phyloP scores from a whole-genome alignment of 306 rosid species.

The Alnus rubra region DNA sequence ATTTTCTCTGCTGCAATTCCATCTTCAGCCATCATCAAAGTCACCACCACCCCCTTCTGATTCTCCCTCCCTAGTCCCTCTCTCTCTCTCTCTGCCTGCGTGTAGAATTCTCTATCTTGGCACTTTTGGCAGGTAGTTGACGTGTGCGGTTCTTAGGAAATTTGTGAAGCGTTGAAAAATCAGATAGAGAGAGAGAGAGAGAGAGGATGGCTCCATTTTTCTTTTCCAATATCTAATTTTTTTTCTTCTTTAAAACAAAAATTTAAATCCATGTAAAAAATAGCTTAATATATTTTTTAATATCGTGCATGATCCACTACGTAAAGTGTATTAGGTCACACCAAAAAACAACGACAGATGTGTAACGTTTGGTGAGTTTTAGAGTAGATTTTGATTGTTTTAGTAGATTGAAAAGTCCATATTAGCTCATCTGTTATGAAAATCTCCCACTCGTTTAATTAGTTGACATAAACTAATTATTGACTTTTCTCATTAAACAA shows the following conservation, averaged over 20 bases:
- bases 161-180: neutral
- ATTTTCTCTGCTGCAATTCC: constrained; percentile 24
- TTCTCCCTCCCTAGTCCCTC: neutral
- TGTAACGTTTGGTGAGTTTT: too few species aligned
- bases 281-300: too few species aligned
- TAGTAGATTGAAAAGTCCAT: too few species aligned
- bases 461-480: too few species aligned
- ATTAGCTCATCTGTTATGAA: neutral
- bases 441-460: neutral
- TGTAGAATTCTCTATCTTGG: neutral
- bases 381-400: neutral
- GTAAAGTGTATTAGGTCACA: too few species aligned
- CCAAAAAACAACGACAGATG: too few species aligned
- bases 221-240: neutral
- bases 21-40: constrained; percentile 37
- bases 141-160: constrained; percentile 9
- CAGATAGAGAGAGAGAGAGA: too few species aligned
- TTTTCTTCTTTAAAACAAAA: too few species aligned
- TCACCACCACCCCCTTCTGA: constrained; percentile 13
- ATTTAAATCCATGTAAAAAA: too few species aligned
- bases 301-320: too few species aligned
- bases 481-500: too few species aligned
- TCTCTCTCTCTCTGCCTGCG: neutral
- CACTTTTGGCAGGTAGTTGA: constrained; percentile 1
- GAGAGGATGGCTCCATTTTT: neutral